phyloP scores from a whole-genome alignment of 768 basidiomycete genomes.

The Trametes maxima region DNA sequence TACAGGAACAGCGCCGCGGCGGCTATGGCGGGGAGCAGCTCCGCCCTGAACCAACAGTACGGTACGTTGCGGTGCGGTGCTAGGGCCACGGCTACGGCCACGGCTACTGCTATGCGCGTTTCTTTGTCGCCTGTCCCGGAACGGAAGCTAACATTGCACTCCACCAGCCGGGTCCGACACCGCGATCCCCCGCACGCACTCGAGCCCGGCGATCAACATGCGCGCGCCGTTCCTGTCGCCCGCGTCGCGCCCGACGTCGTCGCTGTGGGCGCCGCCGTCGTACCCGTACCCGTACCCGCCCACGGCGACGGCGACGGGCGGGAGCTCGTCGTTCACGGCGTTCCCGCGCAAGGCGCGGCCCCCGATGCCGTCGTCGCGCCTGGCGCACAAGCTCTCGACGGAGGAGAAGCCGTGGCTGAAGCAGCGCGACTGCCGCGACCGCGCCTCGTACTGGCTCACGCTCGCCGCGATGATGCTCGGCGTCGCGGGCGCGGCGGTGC shows the following conservation, averaged over 20 bases:
- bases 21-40: constrained; percentile 35
- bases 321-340: constrained; percentile 11
- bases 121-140: not conserved
- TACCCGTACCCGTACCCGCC: constrained; percentile 36
- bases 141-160: constrained; percentile 6
- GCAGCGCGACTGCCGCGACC: constrained; percentile 45
- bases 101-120: not conserved
- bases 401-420: constrained; percentile 53
- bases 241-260: constrained; percentile 62
- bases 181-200: constrained; percentile 42
- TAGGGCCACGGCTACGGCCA: no score
- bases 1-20: constrained; percentile 51
- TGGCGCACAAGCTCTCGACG: constrained; percentile 51
- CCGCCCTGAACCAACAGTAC: constrained; percentile 20
- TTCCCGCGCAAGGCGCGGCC: constrained; percentile 34
- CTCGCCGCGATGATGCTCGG: constrained; percentile 46
- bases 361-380: constrained; percentile 37
- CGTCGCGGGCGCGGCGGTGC: constrained; percentile 40
- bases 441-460: constrained; percentile 54
- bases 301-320: not conserved
- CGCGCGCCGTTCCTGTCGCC: constrained; percentile 72
- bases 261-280: constrained; percentile 63
- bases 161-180: constrained; percentile 8
- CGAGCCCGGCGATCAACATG: constrained; percentile 52
- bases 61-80: constrained; percentile 13